These are phyloP conservation scores for Danielia oregonensis DNA, from an alignment of 805 yeast species.

Conservation along the genomic window DNA sequence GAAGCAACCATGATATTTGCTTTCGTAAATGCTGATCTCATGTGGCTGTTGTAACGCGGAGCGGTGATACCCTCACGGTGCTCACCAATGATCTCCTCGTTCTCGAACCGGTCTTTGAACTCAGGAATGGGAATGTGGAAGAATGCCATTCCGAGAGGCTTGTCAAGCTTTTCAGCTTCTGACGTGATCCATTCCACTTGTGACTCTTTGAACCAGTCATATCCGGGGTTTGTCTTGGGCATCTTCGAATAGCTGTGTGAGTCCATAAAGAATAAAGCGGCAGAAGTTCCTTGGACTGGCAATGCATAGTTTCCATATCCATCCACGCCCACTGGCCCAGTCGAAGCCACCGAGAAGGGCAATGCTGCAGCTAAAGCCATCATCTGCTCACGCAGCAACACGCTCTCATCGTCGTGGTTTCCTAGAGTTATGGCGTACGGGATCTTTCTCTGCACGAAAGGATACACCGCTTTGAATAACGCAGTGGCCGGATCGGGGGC, in stretches of 20 bases:
- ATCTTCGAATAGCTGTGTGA: conserved; percentile 71
- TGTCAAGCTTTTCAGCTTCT: conserved; percentile 11
- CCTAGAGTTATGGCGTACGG: conserved; percentile 90
- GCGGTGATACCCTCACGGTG: conserved; percentile 75
- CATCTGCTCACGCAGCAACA: conserved; percentile 53
- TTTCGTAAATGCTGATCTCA: conserved; percentile 53
- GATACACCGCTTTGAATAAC: conserved; percentile 68
- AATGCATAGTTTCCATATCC: conserved; percentile 81
- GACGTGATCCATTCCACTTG: conserved; percentile 59
- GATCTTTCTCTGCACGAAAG: conserved; percentile 61
- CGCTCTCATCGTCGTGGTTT: conserved; percentile 92
- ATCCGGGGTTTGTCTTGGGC: conserved; percentile 70
- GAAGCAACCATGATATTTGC: conserved; percentile 70
- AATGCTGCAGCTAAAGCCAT: conserved; percentile 53
- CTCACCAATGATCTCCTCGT: conserved; percentile 54
- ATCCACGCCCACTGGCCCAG: conserved; percentile 64
- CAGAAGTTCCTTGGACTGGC: conserved; percentile 49
- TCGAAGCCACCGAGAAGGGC: conserved; percentile 63
- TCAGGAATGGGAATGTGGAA: conserved; percentile 95
- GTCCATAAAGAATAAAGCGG: conserved; percentile 74
- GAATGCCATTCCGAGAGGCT: conserved; percentile 68
- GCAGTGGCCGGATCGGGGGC: conserved; percentile 83
- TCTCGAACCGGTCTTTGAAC: conserved; percentile 48
- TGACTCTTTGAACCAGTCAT: conserved; percentile 76
- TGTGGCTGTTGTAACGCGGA: conserved; percentile 67